Conservation (phyloP, 805 yeast genomes). For the Wickerhamomyces bisporus region DNA sequence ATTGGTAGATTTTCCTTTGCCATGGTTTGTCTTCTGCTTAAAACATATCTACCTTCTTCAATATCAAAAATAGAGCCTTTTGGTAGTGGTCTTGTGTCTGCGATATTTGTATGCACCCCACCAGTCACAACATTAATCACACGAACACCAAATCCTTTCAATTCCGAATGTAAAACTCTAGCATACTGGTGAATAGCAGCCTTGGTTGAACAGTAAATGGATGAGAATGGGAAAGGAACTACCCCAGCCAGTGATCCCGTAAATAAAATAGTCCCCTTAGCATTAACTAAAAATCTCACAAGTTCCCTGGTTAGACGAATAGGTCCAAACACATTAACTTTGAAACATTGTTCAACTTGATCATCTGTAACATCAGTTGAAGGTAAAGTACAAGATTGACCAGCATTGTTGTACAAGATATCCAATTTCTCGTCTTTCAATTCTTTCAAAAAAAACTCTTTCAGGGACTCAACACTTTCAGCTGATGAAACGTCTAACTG, state of each 20-base stretch:
- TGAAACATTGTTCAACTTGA: conserved; percentile 43
- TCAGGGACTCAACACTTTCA: conserved; percentile 42
- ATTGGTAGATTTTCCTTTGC: conserved; percentile 56
- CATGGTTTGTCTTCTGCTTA: conserved; percentile 51
- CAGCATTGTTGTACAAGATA: conserved; percentile 70
- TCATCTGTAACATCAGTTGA: conserved; percentile 62
- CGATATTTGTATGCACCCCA: conserved; percentile 67
- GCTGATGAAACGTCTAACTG: conserved; percentile 52
- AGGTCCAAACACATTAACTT: conserved; percentile 69
- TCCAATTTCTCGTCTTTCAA: conserved; percentile 48
- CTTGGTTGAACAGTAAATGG: conserved; percentile 61
- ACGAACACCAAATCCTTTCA: conserved; percentile 66
- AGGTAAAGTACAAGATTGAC: conserved; percentile 68
- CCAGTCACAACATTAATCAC: conserved; percentile 72
- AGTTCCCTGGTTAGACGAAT: conserved; percentile 59
- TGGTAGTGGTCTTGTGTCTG: conserved; percentile 59
- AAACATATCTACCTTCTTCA: conserved; percentile 45
- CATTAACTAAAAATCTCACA: conserved; percentile 47
- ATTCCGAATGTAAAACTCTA: conserved; percentile 53
- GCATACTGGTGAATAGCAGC: conserved; percentile 77
- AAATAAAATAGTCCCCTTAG: conserved; percentile 64
- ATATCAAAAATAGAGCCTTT: conserved; percentile 46
- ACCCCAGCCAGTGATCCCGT: conserved; percentile 71
- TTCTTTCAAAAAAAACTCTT: conserved; percentile 34
- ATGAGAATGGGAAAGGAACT: conserved; percentile 64